Evolutionary conservation across 345 rosid genomes (phyloP).

Genomic region (Moringa oleifera): DNA sequence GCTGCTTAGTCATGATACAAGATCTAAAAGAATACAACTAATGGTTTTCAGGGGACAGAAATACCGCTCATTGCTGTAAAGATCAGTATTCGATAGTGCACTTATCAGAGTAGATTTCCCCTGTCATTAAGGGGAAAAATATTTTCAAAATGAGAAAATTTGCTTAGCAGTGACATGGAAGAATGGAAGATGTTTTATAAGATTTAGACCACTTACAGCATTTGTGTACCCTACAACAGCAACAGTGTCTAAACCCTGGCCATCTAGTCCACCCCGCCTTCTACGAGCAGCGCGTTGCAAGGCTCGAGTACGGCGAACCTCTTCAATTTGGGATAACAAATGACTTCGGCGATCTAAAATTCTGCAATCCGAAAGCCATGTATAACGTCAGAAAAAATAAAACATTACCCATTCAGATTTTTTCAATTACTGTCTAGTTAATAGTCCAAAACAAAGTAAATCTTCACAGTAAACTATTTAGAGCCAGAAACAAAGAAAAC

Average conservation of each 20-base stretch:
- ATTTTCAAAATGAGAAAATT: neutral
- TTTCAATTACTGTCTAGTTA: no score
- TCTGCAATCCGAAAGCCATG: conserved; percentile 26
- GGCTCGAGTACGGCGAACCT: conserved; percentile 78
- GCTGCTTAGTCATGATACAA: neutral
- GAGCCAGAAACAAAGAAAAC: no score
- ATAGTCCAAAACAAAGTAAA: no score
- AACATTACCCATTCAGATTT: no score
- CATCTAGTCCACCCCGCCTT: conserved; percentile 46
- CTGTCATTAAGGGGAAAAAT: conserved; percentile 29
- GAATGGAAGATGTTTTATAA: neutral
- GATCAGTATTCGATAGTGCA: conserved; percentile 62
- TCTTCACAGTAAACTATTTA: no score
- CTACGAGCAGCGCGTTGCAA: conserved; percentile 80
- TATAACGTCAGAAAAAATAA: no score
- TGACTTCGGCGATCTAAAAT: conserved; percentile 59
- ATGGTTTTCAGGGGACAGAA: conserved; percentile 10
- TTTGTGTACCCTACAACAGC: conserved; percentile 98
- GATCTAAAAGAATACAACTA: conserved; percentile 12
- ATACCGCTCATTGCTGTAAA: conserved; percentile 83
- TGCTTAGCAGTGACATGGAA: conserved; percentile 5
- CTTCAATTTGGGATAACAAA: conserved; percentile 71
- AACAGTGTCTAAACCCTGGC: conserved; percentile 56
- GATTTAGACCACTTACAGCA: conserved; percentile 59
- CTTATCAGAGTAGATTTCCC: conserved; percentile 87